A percentile compares a stretch with the other conserved stretches of the same genome.
phyloP scores from a whole-genome alignment of 1,284 basidiomycete species.

The Apiotrichum mycotoxinovorans region DNA sequence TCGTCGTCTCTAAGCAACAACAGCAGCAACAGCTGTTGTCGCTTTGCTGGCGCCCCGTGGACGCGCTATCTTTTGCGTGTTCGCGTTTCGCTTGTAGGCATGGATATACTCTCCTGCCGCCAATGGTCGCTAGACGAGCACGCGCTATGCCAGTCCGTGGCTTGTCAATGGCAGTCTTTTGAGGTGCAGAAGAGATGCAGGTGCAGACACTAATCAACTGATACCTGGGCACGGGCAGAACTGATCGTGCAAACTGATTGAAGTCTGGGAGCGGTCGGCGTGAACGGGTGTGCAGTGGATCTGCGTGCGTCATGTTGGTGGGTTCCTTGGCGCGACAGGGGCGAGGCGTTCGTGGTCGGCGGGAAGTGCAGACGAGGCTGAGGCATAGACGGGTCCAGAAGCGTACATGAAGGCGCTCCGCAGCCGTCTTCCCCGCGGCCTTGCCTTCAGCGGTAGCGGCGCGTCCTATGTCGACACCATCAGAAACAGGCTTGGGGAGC shows the following conservation, averaged over 20 bases:
- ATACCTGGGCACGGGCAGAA: background rate
- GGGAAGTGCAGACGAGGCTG: too few species aligned
- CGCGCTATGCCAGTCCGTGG: constrained; percentile 11
- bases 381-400: too few species aligned
- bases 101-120: constrained; percentile 5
- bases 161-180: constrained; percentile 11
- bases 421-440: too few species aligned
- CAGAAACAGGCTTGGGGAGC: too few species aligned
- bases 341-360: too few species aligned
- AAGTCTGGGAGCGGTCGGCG: too few species aligned
- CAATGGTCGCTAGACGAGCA: constrained; percentile 10
- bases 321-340: too few species aligned
- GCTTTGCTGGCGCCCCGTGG: constrained; percentile 3
- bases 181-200: background rate
- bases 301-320: too few species aligned
- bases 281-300: too few species aligned
- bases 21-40: background rate
- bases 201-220: background rate
- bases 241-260: background rate
- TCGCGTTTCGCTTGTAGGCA: constrained; percentile 6
- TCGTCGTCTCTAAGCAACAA: constrained; percentile 72
- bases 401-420: too few species aligned
- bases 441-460: too few species aligned
- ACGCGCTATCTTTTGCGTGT: background rate
- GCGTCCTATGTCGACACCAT: too few species aligned